Percentiles rank a stretch among this genome's conserved stretches.
Evolutionary conservation across 2,329 filamentous ascomycete species (phyloP).

Genomic region (Colletotrichum melonis): DNA sequence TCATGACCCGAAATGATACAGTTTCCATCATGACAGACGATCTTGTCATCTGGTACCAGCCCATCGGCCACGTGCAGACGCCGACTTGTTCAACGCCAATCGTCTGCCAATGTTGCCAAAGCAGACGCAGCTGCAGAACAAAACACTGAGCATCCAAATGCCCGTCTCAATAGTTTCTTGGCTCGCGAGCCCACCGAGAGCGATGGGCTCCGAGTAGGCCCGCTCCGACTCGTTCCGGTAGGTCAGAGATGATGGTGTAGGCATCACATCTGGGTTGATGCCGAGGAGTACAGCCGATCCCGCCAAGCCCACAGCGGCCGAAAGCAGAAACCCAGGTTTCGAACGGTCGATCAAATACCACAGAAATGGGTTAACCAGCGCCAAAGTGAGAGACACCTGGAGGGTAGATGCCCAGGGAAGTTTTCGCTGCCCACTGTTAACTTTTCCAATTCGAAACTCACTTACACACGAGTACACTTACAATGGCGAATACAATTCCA

Average conservation of each 20-base stretch:
- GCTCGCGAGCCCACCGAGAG: constrained; percentile 67
- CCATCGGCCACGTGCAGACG: constrained; percentile 57
- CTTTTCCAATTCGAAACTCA: not conserved
- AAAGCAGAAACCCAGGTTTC: constrained; percentile 84
- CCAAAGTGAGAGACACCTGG: constrained; percentile 90
- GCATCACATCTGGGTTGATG: constrained; percentile 82
- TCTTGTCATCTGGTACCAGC: constrained; percentile 28
- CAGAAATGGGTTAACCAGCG: constrained; percentile 89
- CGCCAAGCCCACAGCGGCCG: constrained; percentile 76
- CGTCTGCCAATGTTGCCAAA: constrained; percentile 95
- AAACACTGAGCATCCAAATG: constrained; percentile 91
- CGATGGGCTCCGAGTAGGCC: constrained; percentile 39
- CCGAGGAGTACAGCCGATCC: constrained; percentile 81
- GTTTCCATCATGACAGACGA: not conserved
- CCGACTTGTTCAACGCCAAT: constrained; percentile 68
- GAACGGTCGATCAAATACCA: constrained; percentile 98
- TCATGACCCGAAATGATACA: not conserved
- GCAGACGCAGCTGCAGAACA: constrained; percentile 95
- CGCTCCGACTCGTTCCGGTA: constrained; percentile 39
- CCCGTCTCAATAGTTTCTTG: constrained; percentile 76
- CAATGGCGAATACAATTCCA: constrained; percentile 77
- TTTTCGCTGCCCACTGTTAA: constrained; percentile 70
- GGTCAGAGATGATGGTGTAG: constrained; percentile 66
- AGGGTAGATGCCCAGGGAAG: constrained; percentile 94
- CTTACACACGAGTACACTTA: constrained; percentile 58